These are phyloP conservation scores for Xerocomellus amylosporus DNA, from an alignment of 768 basidiomycete genomes.

Conservation along the genomic window DNA sequence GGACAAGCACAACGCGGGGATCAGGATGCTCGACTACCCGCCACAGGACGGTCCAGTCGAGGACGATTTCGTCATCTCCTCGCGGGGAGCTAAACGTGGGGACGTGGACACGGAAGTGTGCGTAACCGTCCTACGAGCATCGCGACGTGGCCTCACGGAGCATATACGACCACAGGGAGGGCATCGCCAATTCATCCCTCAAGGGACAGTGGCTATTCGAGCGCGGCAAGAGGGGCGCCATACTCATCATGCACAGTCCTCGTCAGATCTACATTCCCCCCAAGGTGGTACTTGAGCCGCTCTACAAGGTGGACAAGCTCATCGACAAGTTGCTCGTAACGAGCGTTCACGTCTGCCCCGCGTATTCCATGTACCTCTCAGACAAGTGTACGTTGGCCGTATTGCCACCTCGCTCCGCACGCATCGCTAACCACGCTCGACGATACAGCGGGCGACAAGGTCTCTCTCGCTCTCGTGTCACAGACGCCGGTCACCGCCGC, in stretches of 20 bases:
- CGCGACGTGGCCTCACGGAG: not conserved
- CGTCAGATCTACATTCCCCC: slow-evolving; percentile 19
- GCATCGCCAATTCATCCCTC: slow-evolving; percentile 26
- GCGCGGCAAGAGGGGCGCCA: slow-evolving; percentile 25
- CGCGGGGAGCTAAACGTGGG: not conserved
- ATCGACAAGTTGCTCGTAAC: slow-evolving; percentile 34
- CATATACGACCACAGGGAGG: slow-evolving; percentile 6
- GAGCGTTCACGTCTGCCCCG: slow-evolving; percentile 28
- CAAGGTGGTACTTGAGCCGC: slow-evolving; percentile 21
- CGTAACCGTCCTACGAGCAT: not conserved
- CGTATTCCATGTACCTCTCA: slow-evolving; percentile 34
- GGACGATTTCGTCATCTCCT: too few species aligned
- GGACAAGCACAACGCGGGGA: slow-evolving; percentile 3
- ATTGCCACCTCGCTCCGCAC: not conserved
- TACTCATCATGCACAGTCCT: slow-evolving; percentile 34
- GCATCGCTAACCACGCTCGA: not conserved
- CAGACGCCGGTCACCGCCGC: not conserved
- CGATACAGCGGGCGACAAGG: slow-evolving; percentile 18
- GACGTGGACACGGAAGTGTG: slow-evolving; percentile 19
- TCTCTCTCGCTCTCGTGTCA: slow-evolving; percentile 23
- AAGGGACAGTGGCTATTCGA: slow-evolving; percentile 35
- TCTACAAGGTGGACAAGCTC: slow-evolving; percentile 27
- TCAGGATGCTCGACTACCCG: slow-evolving; percentile 16
- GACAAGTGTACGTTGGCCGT: slow-evolving; percentile 15
- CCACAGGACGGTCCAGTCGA: slow-evolving; percentile 5